Evolutionary conservation across 768 basidiomycete species (phyloP), one percentile per base, ranked within the genome.

Genomic region (Chalciporus pseudorubinellus): DNA sequence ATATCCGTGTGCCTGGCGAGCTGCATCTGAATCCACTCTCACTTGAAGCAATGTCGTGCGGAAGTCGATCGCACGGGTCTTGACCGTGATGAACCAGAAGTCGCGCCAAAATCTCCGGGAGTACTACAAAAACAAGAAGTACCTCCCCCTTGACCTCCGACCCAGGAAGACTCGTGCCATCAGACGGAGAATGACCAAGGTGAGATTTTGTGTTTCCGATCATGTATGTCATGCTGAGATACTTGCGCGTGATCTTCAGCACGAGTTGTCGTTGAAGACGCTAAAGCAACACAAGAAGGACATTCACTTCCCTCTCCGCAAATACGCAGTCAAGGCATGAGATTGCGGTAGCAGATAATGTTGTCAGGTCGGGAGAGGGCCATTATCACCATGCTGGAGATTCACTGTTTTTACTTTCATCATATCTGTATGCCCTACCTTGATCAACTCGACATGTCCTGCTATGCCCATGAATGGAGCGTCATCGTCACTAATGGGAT

Each of bases 61-160:
- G 81, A 98, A 98, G 78, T 95, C 92, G 59, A 92, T 99, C 69
- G 97, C 97, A 58, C 92, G 97, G 50, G 95, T 98, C 60, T 73
- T 98, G 76, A 99, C 97, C 39, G 94, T 98, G 64, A 95, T 89
- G 81, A 98, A 97, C 87, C 89, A 92, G 72, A 99, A 99, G 77
- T 85, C 87, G 62, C 91, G 95, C 62, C 89, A 93, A 78, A 93
- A 94, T 76, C 84, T 97, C 60, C 91, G 92, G 50, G 95, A 98
- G 73, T 93, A 85, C 80, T 98, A 98, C 90, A 95, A 95, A 82
- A 76, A 79, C 72, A 95, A 95, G 85, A 95, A 92, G 70, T 91
- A 90, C 77, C 77, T 91, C 59, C 97, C 97, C 57, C 92, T 98
- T 60, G 97, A 99, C 80, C 88, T 99, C 69, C 91, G 97, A 60